Evolutionary conservation across 768 basidiomycete species (phyloP).

Genomic region (Leccinum truebloodii): DNA sequence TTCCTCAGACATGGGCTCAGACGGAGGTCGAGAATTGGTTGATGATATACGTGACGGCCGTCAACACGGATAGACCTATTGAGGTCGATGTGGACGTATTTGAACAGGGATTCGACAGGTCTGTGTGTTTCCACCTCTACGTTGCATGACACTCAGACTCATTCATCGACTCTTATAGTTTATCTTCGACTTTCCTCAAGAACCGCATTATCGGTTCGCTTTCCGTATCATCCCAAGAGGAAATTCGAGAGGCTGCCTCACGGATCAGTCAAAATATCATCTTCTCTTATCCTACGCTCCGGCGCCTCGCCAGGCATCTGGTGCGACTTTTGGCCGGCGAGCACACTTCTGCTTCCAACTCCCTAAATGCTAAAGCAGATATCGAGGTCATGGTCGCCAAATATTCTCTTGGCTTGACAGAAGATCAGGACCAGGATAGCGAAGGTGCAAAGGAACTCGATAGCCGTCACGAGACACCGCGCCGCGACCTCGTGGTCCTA

Average conservation of each 20-base stretch:
- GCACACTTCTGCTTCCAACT: background rate
- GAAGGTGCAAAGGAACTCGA: background rate
- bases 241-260: constrained; percentile 13
- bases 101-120: constrained; percentile 41
- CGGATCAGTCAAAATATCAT: constrained; percentile 40
- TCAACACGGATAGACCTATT: constrained; percentile 11
- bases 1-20: constrained; percentile 28
- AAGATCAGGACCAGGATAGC: background rate
- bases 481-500: constrained; percentile 30
- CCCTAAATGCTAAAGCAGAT: constrained; percentile 8
- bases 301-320: constrained; percentile 33
- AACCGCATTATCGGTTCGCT: constrained; percentile 40
- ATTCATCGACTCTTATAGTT: constrained; percentile 19
- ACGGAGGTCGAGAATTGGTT: constrained; percentile 29
- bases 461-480: too few relatives aligned
- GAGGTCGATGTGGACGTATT: constrained; percentile 25
- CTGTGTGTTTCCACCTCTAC: background rate
- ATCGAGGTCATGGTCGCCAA: constrained; percentile 42
- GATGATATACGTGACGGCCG: constrained; percentile 20
- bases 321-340: constrained; percentile 3
- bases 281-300: constrained; percentile 44
- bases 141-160: background rate
- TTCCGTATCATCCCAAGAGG: constrained; percentile 8
- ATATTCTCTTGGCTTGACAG: constrained; percentile 30
- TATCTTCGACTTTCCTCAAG: constrained; percentile 43